Base-by-base conservation (phyloP, 108 stramenopile genomes). In the Parietichytrium sp. region DNA sequence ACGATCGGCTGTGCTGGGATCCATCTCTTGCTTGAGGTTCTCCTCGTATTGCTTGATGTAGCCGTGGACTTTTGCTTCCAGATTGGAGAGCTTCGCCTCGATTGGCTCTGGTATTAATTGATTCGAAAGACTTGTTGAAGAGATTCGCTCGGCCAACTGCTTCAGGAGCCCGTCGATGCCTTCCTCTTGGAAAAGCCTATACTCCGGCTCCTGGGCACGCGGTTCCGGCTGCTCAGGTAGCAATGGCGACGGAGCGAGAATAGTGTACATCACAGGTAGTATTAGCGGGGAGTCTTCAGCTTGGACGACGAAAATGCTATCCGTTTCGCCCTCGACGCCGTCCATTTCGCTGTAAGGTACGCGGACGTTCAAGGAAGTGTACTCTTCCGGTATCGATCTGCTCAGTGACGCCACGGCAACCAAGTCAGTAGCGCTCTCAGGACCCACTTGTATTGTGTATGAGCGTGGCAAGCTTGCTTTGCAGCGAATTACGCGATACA, bases 401-500 rank as follows among this genome's bases (percentile, higher is more conserved):
- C 49, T 50, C 49, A 50, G 49, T 16, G n/a, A 50, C 49, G n/a
- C 49, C 49, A 50, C n/a, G 49, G n/a, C 49, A 18, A 18, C 49
- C 49, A 18, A 18, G 18, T 16, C 49, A 50, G n/a, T 50, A 50
- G 36, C 61, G 20, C n/a, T n/a, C n/a, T n/a, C n/a, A n/a, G n/a
- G n/a, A n/a, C n/a, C n/a, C n/a, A n/a, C n/a, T n/a, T n/a, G n/a
- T n/a, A n/a, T n/a, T n/a, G n/a, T n/a, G n/a, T n/a, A n/a, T n/a
- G n/a, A n/a, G n/a, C n/a, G n/a, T n/a, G n/a, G n/a, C n/a, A 23
- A 38, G 61, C 23, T 45, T 7, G 45, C 20, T 0, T 33, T 38
- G 61, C 61, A 72, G 2, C 45, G 61, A 15, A 72, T 33, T 6
- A 72, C 61, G 61, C 61, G 61, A 20, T 72, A 72, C 33, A 72